Base-by-base conservation (phyloP, 192 early-diverging fungal genomes). In the Powellomyces hirtus region DNA sequence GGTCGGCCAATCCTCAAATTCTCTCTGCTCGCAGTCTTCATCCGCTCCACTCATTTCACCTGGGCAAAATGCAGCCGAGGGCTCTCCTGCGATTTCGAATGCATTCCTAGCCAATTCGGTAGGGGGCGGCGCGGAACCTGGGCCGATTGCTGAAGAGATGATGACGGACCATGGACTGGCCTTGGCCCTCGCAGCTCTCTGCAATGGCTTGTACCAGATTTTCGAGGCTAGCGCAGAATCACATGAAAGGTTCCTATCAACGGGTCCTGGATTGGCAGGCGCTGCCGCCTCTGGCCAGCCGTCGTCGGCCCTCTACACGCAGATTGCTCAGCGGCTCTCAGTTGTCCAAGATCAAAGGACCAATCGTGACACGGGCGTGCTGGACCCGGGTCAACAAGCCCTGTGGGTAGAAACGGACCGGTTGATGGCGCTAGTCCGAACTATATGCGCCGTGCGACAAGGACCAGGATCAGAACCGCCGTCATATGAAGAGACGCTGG, bases 371-470 rank as follows among this genome's bases (percentile, higher is more conserved):
- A 13, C 20, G 5, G 27, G 20, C 56, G 24, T 30, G 26, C n/a
- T 65, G 5, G 26, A 22, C 16, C 56, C 44, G 5, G 72, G 71
- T 27, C 71, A 73, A 31, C 62, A 52, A 33, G 38, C 57, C 2
- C 52, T 78, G 10, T 78, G 77, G 77, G 49, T 31, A 8, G 77
- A 78, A 50, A 64, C 68, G 44, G 77, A 78, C 34, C 69, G 70
- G 18, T 46, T 78, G 18, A 78, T 78, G 77, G 53, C 52, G 24
- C 70, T 75, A 8, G 71, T 78, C 20, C 66, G 69, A 14, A 72
- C 62, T 16, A 44, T 78, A 2, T 71, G 72, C 59, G 59, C 68
- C 6, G 42, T 38, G 2, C 59, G 59, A 16, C 30, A 63, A 27
- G 27, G 37, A 1, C 7, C n/a, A 18, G 29, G 22, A 1, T 38